Evolutionary conservation across 106 monocot species (phyloP).

Genomic region (Ottelia alismoides): DNA sequence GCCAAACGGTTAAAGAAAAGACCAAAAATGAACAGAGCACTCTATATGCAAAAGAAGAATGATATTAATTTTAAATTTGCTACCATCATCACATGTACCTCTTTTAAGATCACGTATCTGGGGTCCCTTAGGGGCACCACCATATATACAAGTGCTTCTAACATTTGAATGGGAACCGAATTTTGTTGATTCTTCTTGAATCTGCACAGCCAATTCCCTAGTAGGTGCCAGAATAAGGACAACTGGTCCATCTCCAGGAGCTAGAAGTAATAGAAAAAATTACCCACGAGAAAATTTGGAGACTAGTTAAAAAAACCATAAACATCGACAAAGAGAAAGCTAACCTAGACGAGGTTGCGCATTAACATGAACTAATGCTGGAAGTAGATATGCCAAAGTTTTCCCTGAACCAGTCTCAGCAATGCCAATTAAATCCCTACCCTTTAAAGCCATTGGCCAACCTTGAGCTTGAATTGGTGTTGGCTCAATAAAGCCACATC

Average conservation of each 20-base stretch:
- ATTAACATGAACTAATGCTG: constrained; percentile 84
- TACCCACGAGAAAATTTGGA: too few relatives aligned
- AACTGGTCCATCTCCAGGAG: constrained; percentile 73
- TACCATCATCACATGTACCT: too few relatives aligned
- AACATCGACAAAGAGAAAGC: too few relatives aligned
- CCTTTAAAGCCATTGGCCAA: constrained; percentile 98
- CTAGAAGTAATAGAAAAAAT: too few relatives aligned
- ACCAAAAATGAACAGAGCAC: too few relatives aligned
- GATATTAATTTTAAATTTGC: too few relatives aligned
- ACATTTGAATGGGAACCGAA: constrained; percentile 64
- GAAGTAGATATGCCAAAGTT: constrained; percentile 85
- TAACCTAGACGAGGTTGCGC: constrained; percentile 86
- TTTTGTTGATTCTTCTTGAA: constrained; percentile 86
- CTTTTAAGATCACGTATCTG: constrained; percentile 91
- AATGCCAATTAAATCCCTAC: constrained; percentile 88
- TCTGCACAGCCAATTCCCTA: constrained; percentile 96
- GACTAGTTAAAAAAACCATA: too few relatives aligned
- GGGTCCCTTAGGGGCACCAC: constrained; percentile 96
- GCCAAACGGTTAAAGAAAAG: too few relatives aligned
- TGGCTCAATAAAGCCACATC: constrained; percentile 77
- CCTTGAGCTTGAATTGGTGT: constrained; percentile 95
- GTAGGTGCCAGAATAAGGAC: constrained; percentile 83
- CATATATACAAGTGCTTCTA: constrained; percentile 88
- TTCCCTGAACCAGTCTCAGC: constrained; percentile 98
- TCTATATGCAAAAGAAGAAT: too few relatives aligned